Conservation (phyloP, 148 eudicot genomes). For the Arbutus unedo region DNA sequence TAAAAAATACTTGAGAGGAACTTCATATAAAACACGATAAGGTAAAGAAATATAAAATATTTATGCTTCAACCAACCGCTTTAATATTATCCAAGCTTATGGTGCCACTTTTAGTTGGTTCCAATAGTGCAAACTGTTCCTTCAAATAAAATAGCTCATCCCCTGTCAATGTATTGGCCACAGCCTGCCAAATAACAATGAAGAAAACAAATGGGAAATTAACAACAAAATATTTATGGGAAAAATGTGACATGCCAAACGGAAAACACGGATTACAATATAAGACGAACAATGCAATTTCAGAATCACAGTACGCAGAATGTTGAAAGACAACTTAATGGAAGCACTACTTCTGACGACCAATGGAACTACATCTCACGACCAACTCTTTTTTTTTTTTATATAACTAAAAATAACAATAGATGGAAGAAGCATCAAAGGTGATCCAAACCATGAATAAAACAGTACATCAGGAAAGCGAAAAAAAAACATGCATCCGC, state of each 20-base stretch:
- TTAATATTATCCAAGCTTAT: constrained; percentile 83
- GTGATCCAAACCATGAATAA: background rate
- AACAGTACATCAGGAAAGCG: background rate
- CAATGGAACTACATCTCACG: background rate
- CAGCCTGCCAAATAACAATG: constrained; percentile 54
- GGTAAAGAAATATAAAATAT: background rate
- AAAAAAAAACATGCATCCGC: background rate
- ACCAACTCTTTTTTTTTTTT: background rate
- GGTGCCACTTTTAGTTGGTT: constrained; percentile 79
- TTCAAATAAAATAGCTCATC: constrained; percentile 76
- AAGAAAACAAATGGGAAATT: background rate
- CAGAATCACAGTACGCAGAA: background rate
- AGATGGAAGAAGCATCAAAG: background rate
- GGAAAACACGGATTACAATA: background rate
- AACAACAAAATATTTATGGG: background rate
- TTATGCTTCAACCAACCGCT: constrained; percentile 44
- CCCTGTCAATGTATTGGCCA: constrained; percentile 82
- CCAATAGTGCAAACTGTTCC: constrained; percentile 76
- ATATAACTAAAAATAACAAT: background rate
- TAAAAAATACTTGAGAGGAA: constrained; percentile 12
- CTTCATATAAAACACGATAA: background rate
- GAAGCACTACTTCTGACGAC: background rate
- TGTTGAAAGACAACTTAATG: background rate
- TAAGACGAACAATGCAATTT: background rate
- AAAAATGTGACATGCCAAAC: background rate